phyloP scores from a whole-genome alignment of 805 yeast genomes.

The Limtongia smithiae region DNA sequence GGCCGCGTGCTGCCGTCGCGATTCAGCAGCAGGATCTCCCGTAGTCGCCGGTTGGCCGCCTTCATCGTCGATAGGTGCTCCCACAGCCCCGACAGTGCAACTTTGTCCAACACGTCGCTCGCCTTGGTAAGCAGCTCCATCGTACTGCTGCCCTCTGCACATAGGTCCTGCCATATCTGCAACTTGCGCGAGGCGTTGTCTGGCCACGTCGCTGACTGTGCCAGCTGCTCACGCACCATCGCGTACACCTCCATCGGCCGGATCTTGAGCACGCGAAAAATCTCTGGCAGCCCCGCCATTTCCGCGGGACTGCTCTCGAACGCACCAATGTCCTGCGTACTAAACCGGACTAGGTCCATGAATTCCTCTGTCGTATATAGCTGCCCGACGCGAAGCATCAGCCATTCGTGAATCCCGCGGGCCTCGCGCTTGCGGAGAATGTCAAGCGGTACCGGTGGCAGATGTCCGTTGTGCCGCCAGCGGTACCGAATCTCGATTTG shows the following conservation, averaged over 20 bases:
- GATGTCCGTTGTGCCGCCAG: slow-evolving; percentile 24
- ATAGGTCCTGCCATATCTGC: slow-evolving; percentile 21
- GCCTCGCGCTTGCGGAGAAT: slow-evolving; percentile 14
- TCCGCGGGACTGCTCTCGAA: slow-evolving; percentile 8
- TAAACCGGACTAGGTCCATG: slow-evolving; percentile 17
- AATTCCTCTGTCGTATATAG: slow-evolving; percentile 19
- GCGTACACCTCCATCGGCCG: slow-evolving; percentile 12
- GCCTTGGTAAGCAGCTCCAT: slow-evolving; percentile 14
- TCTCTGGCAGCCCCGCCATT: slow-evolving; percentile 11
- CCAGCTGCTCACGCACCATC: slow-evolving; percentile 12
- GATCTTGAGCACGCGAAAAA: slow-evolving; percentile 7
- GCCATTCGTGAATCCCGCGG: slow-evolving; percentile 14
- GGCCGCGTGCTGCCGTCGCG: neutral
- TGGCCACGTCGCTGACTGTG: slow-evolving; percentile 17
- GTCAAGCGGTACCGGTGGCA: slow-evolving; percentile 11
- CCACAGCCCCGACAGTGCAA: slow-evolving; percentile 18
- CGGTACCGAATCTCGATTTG: slow-evolving; percentile 23
- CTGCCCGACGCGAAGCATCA: slow-evolving; percentile 16
- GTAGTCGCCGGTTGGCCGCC: slow-evolving; percentile 17
- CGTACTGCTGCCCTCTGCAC: slow-evolving; percentile 14
- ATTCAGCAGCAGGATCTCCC: slow-evolving; percentile 9
- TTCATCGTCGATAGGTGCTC: slow-evolving; percentile 19
- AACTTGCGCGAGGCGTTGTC: slow-evolving; percentile 7
- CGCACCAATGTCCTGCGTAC: slow-evolving; percentile 10
- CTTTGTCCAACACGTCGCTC: slow-evolving; percentile 15